Base-by-base conservation (phyloP, 768 basidiomycete species). In the Cystofilobasidium macerans region DNA sequence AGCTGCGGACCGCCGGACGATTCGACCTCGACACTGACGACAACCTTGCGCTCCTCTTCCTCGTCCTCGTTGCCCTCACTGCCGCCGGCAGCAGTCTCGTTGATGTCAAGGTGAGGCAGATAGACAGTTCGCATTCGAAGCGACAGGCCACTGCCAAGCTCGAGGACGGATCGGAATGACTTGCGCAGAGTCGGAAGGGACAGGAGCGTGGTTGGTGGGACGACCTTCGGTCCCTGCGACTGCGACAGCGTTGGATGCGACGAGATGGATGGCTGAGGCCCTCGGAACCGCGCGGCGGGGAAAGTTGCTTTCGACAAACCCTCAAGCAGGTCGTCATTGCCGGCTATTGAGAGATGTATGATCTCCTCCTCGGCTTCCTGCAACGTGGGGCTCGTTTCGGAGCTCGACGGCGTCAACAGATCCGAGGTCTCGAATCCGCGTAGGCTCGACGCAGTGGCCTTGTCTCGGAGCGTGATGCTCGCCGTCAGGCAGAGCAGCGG, bases 101-200 rank as follows among this genome's bases (percentile, higher is more conserved):
- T 83, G 5, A 89, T 77, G 53, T 90, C 79, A 26, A 92, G 82
- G 70, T 89, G 86, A 0, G 92, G 92, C 14, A 93, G 85, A 69
- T 92, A 89, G 7, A 91, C 86, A 0, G 90, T 92, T n/a, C 90
- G 82, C 92, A 94, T 94, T 38, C 90, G 84, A 30, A 95, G 87
- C 26, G 85, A 82, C 75, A 95, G 87, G 4, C 89, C 91, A 32
- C 88, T 87, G 4, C 86, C 84, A 0, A 88, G 86, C 53, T 81
- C 80, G 22, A 95, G 77, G 0, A 86, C 85, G 71, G 87, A 86
- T 32, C 91, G 82, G 75, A 84, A 92, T 1, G 89, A 89, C 74
- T 91, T 92, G 56, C 89, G 84, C 13, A 95, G 78, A 0, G 88
- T 88, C 0, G 86, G 82, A 36, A 71, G 61, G 79, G 82, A 1